Base-by-base conservation (phyloP, 1,284 basidiomycete genomes). In the Malassezia cuniculi region DNA sequence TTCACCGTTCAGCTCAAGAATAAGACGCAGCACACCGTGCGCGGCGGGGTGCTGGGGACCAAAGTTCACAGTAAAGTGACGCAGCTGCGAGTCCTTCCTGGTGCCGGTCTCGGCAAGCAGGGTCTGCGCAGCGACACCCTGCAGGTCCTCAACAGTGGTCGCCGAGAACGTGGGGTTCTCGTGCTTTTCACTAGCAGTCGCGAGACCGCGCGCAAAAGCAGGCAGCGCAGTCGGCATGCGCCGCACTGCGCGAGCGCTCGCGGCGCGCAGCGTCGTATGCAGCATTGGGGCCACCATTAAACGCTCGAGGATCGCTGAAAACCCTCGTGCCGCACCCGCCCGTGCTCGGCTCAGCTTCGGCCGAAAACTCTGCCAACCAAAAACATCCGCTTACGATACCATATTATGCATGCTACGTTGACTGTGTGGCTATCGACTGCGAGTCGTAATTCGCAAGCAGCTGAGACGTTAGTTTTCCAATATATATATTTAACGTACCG, bases 1-100 rank as follows among this genome's bases (percentile, higher is more conserved):
- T 56, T 99, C 90, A 52, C 90, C 90, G 67, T 97, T 97, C 59
- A 97, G 73, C 71, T 97, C 90, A 50, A 99, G 74, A 67, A 99
- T 97, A 71, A 99, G 77, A 54, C 90, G 84, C 39, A 99, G 76
- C 70, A 99, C 93, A 69, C 90, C 90, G 70, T 99, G 90, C 21
- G 90, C 90, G 47, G 90, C 93, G 41, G 90, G 90, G 74, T 97
- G 90, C 70, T 97, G 90, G 47, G 90, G 63, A 36, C 64, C 65
- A 49, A 69, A 67, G 55, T 68, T 68, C 48, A 68, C 60, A 25
- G 66, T 68, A 34, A 68, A 67, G 43, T 63, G 64, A 31, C 68
- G 76, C 76, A 94, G 78, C 68, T 78, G 79, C n/a, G 81, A 72
- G 54, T 85, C 82, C 43, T 76, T 77, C 44, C 78, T 73, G 17